Conservation (phyloP, 2,329 filamentous ascomycete species). For the Pseudocercospora vitis region DNA sequence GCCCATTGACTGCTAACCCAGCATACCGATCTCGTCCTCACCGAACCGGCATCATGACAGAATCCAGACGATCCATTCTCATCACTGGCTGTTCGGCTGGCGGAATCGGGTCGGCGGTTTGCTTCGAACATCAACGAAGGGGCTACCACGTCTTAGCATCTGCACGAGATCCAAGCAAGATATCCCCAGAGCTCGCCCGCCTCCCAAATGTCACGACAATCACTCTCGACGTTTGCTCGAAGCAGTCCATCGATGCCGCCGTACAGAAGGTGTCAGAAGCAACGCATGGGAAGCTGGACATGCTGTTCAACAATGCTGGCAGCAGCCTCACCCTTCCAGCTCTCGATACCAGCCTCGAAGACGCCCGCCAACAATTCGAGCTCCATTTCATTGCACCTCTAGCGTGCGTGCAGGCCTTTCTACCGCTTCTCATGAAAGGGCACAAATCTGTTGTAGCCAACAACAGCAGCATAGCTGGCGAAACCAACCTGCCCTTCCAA, state of each 20-base stretch:
- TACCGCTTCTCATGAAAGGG: conserved; percentile 44
- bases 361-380: conserved; percentile 51
- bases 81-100: conserved; percentile 41
- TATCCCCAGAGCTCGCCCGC: conserved; percentile 16
- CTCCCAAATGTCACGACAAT: conserved; percentile 31
- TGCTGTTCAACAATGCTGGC: conserved; percentile 53
- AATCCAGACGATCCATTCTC: conserved; percentile 22
- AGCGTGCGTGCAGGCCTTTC: conserved; percentile 41
- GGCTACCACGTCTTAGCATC: conserved; percentile 31
- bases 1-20: no score
- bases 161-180: conserved; percentile 32
- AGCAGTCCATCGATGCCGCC: conserved; percentile 39
- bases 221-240: conserved; percentile 46
- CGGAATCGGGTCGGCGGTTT: conserved; percentile 45
- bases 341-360: conserved; percentile 33
- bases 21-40: no score
- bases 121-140: conserved; percentile 39
- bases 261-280: conserved; percentile 34
- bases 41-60: conserved; percentile 3
- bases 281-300: conserved; percentile 42
- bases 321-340: conserved; percentile 31
- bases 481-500: conserved; percentile 20
- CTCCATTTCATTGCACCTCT: conserved; percentile 52
- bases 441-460: conserved; percentile 12
- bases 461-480: conserved; percentile 21